A percentile compares a stretch with the other conserved stretches of the same genome.
Evolutionary conservation across 2,329 filamentous ascomycete species (phyloP).

Genomic region (Eutypa lata): DNA sequence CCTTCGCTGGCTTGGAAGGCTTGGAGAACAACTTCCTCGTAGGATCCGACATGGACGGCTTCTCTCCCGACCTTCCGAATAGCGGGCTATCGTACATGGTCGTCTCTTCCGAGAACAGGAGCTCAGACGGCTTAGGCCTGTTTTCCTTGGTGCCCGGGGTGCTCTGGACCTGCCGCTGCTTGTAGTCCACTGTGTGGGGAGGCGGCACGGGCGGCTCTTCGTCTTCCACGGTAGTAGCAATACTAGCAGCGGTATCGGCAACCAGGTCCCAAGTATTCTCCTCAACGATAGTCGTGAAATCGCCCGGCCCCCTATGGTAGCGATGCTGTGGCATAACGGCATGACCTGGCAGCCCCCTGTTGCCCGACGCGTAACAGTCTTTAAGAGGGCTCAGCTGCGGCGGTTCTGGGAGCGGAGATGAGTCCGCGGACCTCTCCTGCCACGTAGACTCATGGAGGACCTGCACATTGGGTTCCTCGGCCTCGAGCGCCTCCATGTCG

Average conservation of each 20-base stretch:
- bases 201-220: slow-evolving; percentile 23
- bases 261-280: slow-evolving; percentile 44
- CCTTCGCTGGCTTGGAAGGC: slow-evolving; percentile 7
- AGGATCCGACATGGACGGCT: slow-evolving; percentile 23
- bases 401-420: slow-evolving; percentile 42
- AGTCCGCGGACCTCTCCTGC: slow-evolving; percentile 29
- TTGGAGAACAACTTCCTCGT: slow-evolving; percentile 29
- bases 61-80: slow-evolving; percentile 30
- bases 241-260: slow-evolving; percentile 31
- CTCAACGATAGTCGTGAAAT: slow-evolving; percentile 45
- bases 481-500: slow-evolving; percentile 34
- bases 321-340: slow-evolving; percentile 26
- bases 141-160: slow-evolving; percentile 21
- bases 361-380: slow-evolving; percentile 50
- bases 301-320: slow-evolving; percentile 33
- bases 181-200: slow-evolving; percentile 23
- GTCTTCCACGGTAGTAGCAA: slow-evolving; percentile 11
- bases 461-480: slow-evolving; percentile 30
- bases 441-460: slow-evolving; percentile 27
- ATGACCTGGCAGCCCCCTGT: slow-evolving; percentile 31
- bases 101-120: slow-evolving; percentile 12
- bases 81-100: slow-evolving; percentile 28
- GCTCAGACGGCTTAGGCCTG: slow-evolving; percentile 11
- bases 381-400: slow-evolving; percentile 50
- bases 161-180: slow-evolving; percentile 21